These are phyloP conservation scores for Ceratobasidium sp. DNA, from an alignment of 1,284 basidiomycete species.

Conservation along the genomic window DNA sequence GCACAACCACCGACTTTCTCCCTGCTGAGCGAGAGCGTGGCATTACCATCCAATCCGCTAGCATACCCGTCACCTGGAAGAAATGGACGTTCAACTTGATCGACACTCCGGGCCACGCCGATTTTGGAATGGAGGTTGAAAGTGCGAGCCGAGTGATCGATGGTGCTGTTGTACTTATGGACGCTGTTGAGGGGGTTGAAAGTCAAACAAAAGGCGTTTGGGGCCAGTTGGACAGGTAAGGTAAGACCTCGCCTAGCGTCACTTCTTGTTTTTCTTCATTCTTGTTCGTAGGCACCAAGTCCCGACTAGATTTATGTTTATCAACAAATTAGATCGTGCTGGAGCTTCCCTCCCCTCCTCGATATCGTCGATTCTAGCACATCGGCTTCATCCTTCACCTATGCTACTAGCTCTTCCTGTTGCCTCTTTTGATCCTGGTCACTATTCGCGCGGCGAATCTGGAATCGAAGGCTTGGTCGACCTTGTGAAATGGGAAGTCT, in stretches of 20 bases:
- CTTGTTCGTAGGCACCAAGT: constrained; percentile 75
- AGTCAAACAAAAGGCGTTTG: constrained; percentile 91
- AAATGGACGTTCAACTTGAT: constrained; percentile 93
- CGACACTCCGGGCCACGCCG: constrained; percentile 98
- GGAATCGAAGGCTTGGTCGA: constrained; percentile 84
- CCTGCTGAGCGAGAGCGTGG: constrained; percentile 90
- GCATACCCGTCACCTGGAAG: constrained; percentile 88
- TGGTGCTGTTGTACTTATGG: constrained; percentile 96
- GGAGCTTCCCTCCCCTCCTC: constrained; percentile 84
- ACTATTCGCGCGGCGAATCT: constrained; percentile 77
- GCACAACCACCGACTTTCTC: constrained; percentile 91
- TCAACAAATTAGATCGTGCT: constrained; percentile 90
- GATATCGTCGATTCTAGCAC: constrained; percentile 75
- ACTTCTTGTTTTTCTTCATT: background rate
- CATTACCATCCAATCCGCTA: constrained; percentile 92
- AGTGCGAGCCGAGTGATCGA: constrained; percentile 95
- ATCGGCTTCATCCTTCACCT: constrained; percentile 82
- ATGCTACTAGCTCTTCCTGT: constrained; percentile 81
- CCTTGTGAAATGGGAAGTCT: constrained; percentile 83
- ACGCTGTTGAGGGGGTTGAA: constrained; percentile 99
- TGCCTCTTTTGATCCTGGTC: constrained; percentile 74
- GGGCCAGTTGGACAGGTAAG: constrained; percentile 88
- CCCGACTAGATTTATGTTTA: constrained; percentile 80
- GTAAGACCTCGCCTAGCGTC: background rate
- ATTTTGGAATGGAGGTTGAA: constrained; percentile 98